A percentile compares a stretch with the other conserved stretches of the same genome.
Evolutionary conservation across 1,284 basidiomycete species (phyloP).

Genomic region (Ganoderma resinaceum): DNA sequence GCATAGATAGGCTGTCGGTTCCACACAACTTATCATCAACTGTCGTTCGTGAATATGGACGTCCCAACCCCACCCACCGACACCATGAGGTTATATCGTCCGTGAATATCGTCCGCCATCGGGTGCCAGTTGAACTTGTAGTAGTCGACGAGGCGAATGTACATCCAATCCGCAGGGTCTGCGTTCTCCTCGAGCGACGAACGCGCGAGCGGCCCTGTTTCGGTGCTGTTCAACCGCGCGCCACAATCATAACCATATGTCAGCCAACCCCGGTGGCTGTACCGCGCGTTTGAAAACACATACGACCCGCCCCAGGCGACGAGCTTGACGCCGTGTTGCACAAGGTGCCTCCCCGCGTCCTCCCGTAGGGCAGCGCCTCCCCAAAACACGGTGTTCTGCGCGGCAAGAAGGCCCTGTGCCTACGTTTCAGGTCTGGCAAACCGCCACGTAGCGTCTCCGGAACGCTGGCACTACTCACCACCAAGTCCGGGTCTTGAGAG

Average conservation of each 20-base stretch:
- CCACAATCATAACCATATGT: neutral
- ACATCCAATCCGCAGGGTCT: conserved; percentile 18
- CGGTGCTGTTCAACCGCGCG: conserved; percentile 8
- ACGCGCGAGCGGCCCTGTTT: conserved; percentile 17
- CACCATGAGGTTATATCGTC: conserved; percentile 13
- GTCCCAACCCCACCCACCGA: conserved; percentile 3
- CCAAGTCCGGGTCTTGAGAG: conserved; percentile 1
- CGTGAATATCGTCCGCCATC: conserved; percentile 14
- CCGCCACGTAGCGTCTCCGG: neutral
- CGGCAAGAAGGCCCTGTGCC: conserved; percentile 1
- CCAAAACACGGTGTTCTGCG: conserved; percentile 18
- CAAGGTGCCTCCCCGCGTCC: conserved; percentile 8
- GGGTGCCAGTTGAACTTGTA: conserved; percentile 18
- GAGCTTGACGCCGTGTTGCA: conserved; percentile 13
- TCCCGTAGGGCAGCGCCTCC: conserved; percentile 15
- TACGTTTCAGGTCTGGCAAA: neutral
- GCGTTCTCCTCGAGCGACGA: conserved; percentile 12
- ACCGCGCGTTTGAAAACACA: neutral
- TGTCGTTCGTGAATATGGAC: neutral
- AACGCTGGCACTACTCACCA: neutral
- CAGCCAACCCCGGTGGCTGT: neutral
- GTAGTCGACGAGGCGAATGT: conserved; percentile 21
- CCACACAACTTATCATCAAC: neutral
- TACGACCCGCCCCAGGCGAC: conserved; percentile 20
- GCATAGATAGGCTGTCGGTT: conserved; percentile 10